These are phyloP conservation scores for Curvularia sp. DNA, from an alignment of 2,329 filamentous ascomycete species.

Conservation along the genomic window DNA sequence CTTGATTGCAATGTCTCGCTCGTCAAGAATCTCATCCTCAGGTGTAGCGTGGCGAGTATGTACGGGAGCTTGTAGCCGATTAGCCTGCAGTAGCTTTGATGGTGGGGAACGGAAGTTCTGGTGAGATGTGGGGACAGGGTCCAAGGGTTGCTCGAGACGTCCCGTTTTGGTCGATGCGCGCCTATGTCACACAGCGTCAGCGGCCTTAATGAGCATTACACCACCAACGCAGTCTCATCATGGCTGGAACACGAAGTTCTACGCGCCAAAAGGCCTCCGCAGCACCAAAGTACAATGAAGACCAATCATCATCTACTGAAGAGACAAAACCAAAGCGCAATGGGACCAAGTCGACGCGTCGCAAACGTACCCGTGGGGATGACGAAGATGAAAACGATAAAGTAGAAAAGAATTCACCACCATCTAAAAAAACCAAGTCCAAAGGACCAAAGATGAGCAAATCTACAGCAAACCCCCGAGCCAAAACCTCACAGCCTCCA, in stretches of 20 bases:
- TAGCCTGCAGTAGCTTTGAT: not conserved
- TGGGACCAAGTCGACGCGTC: constrained; percentile 34
- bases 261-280: constrained; percentile 33
- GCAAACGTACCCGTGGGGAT: constrained; percentile 36
- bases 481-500: constrained; percentile 9
- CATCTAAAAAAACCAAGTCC: constrained; percentile 32
- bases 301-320: constrained; percentile 24
- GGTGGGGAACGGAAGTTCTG: not conserved
- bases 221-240: constrained; percentile 17
- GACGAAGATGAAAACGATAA: constrained; percentile 21
- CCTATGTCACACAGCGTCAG: constrained; percentile 4
- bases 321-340: constrained; percentile 28
- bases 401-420: constrained; percentile 21
- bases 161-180: constrained; percentile 9
- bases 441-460: constrained; percentile 18
- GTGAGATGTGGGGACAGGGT: not conserved
- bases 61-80: not conserved
- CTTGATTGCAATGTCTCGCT: not conserved
- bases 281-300: constrained; percentile 32
- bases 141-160: not conserved
- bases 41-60: not conserved
- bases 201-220: constrained; percentile 6
- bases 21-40: not conserved
- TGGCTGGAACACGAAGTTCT: constrained; percentile 41
- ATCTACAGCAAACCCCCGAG: constrained; percentile 1